Base-by-base conservation (phyloP, 2,329 filamentous ascomycete species). In the Pseudogymnoascus sp. region DNA sequence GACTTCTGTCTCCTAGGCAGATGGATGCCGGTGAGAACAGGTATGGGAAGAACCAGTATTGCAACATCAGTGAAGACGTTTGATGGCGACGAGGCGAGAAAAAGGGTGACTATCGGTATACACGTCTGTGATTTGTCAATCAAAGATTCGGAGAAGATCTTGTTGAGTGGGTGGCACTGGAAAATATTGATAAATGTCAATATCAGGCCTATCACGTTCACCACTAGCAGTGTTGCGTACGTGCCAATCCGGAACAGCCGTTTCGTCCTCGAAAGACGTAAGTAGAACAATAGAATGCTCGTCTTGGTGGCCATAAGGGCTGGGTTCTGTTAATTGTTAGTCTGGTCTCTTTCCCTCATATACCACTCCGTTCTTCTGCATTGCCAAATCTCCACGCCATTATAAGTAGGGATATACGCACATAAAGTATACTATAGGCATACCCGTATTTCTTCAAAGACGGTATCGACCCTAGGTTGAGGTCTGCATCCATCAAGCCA, bases 1-100 rank as follows among this genome's bases (percentile, higher is more conserved):
- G 88, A 85, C 76, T 96, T 96, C 72, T 96, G 91, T 65, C 90
- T 89, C 64, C 78, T 82, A 0, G 92, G 93, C 6, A 96, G 77
- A 43, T 87, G 86, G 88, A 96, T 92, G 61, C 86, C 82, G 0
- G 91, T 93, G 31, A 96, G 78, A 8, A 96, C 89, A 1, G 92
- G 92, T 71, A 96, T 90, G 0, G 92, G 92, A 11, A 96, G 78
- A 43, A 93, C 87, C 26, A 97, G 80, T 61, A 96, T 90, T 56
- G 90, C 89, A 63, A 96, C 79, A 71, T 96, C 92, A 28, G 91
- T 96, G 65, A 93, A 87, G 69, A 96, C 89, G 76, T 96, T 96
- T 72, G 96, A 84, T 0, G 92, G 92, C 0, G 91, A 89, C 4
- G 91, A 92, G 16, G 84, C 85, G 3, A 88, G 81, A 69, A 87